Evolutionary conservation across 2,329 filamentous ascomycete species (phyloP), one percentile per base, ranked within the genome.

Genomic region (Cadophora sp.): DNA sequence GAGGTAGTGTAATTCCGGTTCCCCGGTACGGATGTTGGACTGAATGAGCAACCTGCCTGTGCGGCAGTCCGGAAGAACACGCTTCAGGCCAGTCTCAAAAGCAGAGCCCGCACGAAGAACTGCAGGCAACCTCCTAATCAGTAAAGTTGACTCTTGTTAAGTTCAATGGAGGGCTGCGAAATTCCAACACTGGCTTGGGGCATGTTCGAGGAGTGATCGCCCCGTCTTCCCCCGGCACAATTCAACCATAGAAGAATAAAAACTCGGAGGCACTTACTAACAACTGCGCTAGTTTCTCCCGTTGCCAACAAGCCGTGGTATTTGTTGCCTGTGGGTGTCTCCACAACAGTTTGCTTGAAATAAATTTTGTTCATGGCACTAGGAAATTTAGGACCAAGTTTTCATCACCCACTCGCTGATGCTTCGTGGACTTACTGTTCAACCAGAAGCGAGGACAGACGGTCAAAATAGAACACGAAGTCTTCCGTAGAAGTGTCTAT

Each of bases 381-480:
- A 65, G 7, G 27, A 2, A 18, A 22, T 36, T 71, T 64, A 74
- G 66, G n/a, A 63, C 16, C 14, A 36, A 39, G 30, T 22, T 59
- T 24, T 16, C 48, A 13, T 11, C 18, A n/a, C 8, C 1, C 18
- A n/a, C 20, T 20, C 18, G 16, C 20, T 20, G 22, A 43, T 43
- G 33, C 30, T 14, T 13, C 22, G 14, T 24, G 16, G 11, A 47
- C 85, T 68, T 79, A 90, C 87, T 89, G 83, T 79, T 98, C 95
- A 56, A 98, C 87, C 30, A 98, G 83, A 62, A 97, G 83, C n/a
- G 91, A 88, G 1, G 92, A 89, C 45, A 98, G 83, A 45, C 96
- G 88, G 79, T 99, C 94, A 78, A 98, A 97, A 80, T 98, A 98
- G 80, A 98, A 98, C 69, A 97, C 93, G 77, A 97, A 98, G 73